These are phyloP conservation scores for Ceratobasidium sp. DNA, from an alignment of 1,284 basidiomycete genomes.

Conservation along the genomic window DNA sequence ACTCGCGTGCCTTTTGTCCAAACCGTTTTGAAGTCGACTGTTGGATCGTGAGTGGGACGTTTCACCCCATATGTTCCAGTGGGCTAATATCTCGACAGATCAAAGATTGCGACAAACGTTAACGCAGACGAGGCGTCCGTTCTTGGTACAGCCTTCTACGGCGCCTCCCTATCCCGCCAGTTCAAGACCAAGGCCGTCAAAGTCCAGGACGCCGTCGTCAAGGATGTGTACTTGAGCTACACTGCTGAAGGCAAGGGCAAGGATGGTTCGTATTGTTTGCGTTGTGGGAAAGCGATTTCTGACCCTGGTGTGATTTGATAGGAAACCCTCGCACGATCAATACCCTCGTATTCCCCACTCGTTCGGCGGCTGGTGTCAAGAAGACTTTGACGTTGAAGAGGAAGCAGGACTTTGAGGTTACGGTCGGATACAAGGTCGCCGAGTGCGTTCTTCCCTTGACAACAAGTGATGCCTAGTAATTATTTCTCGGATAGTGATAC, in stretches of 20 bases:
- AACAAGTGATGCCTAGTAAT: no score
- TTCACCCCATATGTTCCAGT: neutral
- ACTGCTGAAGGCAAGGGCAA: slow-evolving; percentile 68
- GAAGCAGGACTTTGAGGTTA: slow-evolving; percentile 80
- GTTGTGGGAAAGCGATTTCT: neutral
- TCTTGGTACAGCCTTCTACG: slow-evolving; percentile 93
- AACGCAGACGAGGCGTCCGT: slow-evolving; percentile 98
- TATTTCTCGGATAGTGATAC: neutral
- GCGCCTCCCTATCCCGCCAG: slow-evolving; percentile 87
- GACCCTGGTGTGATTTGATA: slow-evolving; percentile 26
- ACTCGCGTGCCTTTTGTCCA: slow-evolving; percentile 95
- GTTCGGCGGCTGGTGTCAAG: slow-evolving; percentile 79
- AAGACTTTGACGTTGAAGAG: slow-evolving; percentile 87
- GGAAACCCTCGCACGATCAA: slow-evolving; percentile 73
- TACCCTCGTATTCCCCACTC: slow-evolving; percentile 78
- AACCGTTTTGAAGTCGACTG: slow-evolving; percentile 76
- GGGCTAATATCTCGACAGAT: slow-evolving; percentile 58
- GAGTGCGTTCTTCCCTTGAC: slow-evolving; percentile 22
- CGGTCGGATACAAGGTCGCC: slow-evolving; percentile 75
- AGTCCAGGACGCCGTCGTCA: slow-evolving; percentile 77
- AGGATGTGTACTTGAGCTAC: slow-evolving; percentile 84
- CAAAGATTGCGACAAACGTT: slow-evolving; percentile 91
- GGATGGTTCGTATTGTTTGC: slow-evolving; percentile 37
- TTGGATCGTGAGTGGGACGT: slow-evolving; percentile 69
- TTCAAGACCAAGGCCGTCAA: slow-evolving; percentile 98